phyloP scores from a whole-genome alignment of 2,329 filamentous ascomycete genomes.

The Exophiala dermatitidis region DNA sequence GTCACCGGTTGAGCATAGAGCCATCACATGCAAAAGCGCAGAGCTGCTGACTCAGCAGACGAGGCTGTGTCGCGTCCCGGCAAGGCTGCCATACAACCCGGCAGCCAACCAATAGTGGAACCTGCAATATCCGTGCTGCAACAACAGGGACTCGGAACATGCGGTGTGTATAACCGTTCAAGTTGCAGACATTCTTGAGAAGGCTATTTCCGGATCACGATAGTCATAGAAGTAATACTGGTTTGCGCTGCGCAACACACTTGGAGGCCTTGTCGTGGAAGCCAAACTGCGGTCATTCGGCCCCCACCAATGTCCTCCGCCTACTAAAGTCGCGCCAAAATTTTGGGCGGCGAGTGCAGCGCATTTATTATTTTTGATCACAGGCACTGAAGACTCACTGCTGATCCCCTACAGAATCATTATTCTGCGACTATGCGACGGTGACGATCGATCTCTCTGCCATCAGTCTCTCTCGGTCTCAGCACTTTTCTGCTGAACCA shows the following conservation, averaged over 20 bases:
- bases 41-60: background rate
- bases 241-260: background rate
- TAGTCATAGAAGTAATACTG: background rate
- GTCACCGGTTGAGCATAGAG: background rate
- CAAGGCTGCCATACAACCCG: background rate
- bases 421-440: conserved; percentile 3
- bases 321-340: conserved; percentile 7
- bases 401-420: background rate
- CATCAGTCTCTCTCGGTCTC: conserved; percentile 1
- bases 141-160: too few species aligned
- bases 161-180: too few species aligned
- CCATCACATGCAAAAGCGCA: background rate
- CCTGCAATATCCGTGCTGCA: too few species aligned
- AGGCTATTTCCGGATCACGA: too few species aligned
- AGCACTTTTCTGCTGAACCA: conserved; percentile 18
- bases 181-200: too few species aligned
- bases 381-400: background rate
- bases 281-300: background rate
- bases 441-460: conserved; percentile 1
- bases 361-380: background rate
- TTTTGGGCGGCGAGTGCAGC: conserved; percentile 1
- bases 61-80: background rate
- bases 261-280: background rate
- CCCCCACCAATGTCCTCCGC: conserved; percentile 7
- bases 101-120: background rate